phyloP scores from a whole-genome alignment of 352 stramenopile species.

The Pythium utonaiense region DNA sequence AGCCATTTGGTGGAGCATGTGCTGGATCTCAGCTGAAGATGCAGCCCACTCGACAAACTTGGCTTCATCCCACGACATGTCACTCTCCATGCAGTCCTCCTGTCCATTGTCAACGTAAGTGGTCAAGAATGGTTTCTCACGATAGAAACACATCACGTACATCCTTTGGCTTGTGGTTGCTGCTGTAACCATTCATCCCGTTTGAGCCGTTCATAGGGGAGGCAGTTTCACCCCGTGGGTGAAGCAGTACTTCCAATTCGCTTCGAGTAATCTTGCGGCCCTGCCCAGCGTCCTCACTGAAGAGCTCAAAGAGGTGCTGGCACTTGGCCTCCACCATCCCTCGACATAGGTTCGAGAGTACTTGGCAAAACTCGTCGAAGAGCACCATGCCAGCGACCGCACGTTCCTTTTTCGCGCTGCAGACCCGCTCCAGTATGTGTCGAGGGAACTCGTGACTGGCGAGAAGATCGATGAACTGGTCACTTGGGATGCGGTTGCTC shows the following conservation, averaged over 20 bases:
- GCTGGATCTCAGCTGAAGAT: slow-evolving; percentile 33
- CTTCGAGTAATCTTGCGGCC: slow-evolving; percentile 28
- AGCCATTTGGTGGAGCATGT: slow-evolving; percentile 67
- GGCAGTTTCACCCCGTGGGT: slow-evolving; percentile 5
- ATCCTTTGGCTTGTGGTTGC: background rate
- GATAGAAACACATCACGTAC: background rate
- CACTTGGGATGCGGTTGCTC: slow-evolving; percentile 57
- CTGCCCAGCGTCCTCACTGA: slow-evolving; percentile 22
- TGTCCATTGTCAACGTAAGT: background rate
- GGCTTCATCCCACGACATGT: slow-evolving; percentile 26
- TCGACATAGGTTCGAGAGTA: slow-evolving; percentile 75
- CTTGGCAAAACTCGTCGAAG: slow-evolving; percentile 82
- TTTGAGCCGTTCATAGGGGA: slow-evolving; percentile 25
- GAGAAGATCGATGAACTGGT: slow-evolving; percentile 57
- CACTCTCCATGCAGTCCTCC: background rate
- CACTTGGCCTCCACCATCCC: slow-evolving; percentile 38
- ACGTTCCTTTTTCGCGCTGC: slow-evolving; percentile 21
- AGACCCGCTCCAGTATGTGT: slow-evolving; percentile 45
- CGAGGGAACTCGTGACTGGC: slow-evolving; percentile 41
- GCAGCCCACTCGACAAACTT: slow-evolving; percentile 53
- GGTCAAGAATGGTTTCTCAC: background rate
- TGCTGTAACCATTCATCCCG: slow-evolving; percentile 8
- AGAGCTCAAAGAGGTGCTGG: slow-evolving; percentile 58
- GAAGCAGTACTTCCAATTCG: slow-evolving; percentile 39
- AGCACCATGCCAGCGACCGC: slow-evolving; percentile 48